Evolutionary conservation across 768 basidiomycete genomes (phyloP).

Genomic region (Termitomyces sp.): DNA sequence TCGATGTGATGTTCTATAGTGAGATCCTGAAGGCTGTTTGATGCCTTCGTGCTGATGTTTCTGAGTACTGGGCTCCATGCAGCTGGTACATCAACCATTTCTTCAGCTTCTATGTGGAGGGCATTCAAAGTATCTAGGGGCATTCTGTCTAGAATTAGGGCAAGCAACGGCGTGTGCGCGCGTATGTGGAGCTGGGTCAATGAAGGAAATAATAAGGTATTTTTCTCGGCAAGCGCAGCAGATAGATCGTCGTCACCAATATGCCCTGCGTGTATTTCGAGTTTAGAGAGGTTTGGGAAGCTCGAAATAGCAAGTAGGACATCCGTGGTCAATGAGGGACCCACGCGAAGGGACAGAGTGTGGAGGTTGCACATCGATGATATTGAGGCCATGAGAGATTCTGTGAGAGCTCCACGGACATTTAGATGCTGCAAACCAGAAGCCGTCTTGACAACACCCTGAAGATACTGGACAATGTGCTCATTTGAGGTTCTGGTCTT

Average conservation of each 20-base stretch:
- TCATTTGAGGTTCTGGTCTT: constrained; percentile 17
- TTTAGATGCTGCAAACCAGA: constrained; percentile 27
- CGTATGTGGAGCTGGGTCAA: constrained; percentile 36
- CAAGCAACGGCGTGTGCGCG: constrained; percentile 25
- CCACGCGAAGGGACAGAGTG: constrained; percentile 33
- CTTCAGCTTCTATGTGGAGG: constrained; percentile 33
- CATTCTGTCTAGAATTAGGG: constrained; percentile 27
- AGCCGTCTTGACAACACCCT: constrained; percentile 22
- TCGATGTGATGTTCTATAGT: constrained; percentile 39
- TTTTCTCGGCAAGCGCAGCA: constrained; percentile 6
- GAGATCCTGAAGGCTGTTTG: constrained; percentile 27
- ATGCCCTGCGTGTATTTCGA: constrained; percentile 39
- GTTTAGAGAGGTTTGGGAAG: constrained; percentile 30
- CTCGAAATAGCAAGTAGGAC: constrained; percentile 29
- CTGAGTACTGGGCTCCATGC: constrained; percentile 31
- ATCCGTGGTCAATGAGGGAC: constrained; percentile 27
- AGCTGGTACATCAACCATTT: constrained; percentile 14
- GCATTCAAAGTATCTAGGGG: constrained; percentile 25
- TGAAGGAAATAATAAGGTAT: constrained; percentile 24
- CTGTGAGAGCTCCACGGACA: constrained; percentile 31
- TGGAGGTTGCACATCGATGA: constrained; percentile 25
- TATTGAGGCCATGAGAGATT: constrained; percentile 24
- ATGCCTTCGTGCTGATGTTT: constrained; percentile 20
- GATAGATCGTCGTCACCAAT: constrained; percentile 22
- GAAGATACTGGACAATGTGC: constrained; percentile 20